A percentile compares a stretch with the other conserved stretches of the same genome.
phyloP scores from a whole-genome alignment of 1,139 yeast genomes.

The Saccharomyces hybrid region DNA sequence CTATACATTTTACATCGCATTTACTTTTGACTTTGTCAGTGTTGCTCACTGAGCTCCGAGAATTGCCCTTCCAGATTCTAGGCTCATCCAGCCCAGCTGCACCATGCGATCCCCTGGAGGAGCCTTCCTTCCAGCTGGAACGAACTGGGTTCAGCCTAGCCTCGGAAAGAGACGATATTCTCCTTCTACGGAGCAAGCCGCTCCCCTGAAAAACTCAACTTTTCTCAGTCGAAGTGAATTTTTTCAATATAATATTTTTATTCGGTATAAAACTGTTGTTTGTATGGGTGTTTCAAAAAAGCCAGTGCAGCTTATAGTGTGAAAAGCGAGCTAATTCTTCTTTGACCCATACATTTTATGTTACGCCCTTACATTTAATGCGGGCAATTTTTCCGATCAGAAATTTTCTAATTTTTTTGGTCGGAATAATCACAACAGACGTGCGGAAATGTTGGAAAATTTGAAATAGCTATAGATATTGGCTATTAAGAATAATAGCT shows the following conservation, averaged over 20 bases:
- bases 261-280: too few relatives aligned
- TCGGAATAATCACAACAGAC: neutral
- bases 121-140: neutral
- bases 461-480: neutral
- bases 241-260: too few relatives aligned
- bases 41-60: neutral
- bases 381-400: neutral
- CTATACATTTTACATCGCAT: neutral
- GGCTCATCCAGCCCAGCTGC: neutral
- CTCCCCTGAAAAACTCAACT: too few relatives aligned
- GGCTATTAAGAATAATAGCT: neutral
- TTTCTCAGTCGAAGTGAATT: too few relatives aligned
- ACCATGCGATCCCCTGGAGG: too few relatives aligned
- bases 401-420: neutral
- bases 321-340: too few relatives aligned
- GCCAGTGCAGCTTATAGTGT: too few relatives aligned
- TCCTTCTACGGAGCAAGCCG: too few relatives aligned
- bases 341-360: neutral
- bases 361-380: neutral
- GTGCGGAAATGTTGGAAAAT: neutral
- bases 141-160: too few relatives aligned
- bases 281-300: neutral
- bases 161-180: too few relatives aligned
- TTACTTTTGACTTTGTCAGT: neutral
- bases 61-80: neutral